Evolutionary conservation across 129 eudicot species (phyloP), one percentile per base, ranked within the genome.

Genomic region (Rutidosis leptorrhynchoides): DNA sequence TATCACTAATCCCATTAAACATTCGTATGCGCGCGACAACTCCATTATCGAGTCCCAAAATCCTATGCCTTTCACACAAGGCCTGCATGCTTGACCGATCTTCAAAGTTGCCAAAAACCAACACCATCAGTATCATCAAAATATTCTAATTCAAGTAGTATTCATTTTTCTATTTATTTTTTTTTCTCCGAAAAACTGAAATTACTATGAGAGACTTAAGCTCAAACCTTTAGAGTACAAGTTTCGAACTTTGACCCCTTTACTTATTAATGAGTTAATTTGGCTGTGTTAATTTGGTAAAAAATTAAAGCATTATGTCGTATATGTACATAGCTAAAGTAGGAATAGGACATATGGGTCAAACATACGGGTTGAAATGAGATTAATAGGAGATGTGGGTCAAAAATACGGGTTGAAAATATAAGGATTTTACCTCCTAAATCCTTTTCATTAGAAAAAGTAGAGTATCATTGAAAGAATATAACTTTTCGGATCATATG

Each of bases 41-140:
- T 93, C 98, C 95, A 86, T 88, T 55, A 93, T 64, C 8, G 98
- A 93, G 53, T 88, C 95, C 98, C 98, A 93, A 51, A 88, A 75
- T 63, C 94, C 84, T 55, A 93, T 78, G 40, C 90, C 82, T 72
- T 84, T 93, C 65, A 93, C n/a, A n/a, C 82, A 78, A 0, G 92
- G 72, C 74, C 72, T 85, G 78, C 89, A 82, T 30, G 95, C 95
- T 83, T 88, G 96, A 32, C 80, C 85, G 57, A 92, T 85, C 98
- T 91, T 76, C 66, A 54, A 7, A 67, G 30, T 56, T 56, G 37
- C 42, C 52, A 71, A 65, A 48, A 42, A 19, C 33, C 0, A 78
- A 30, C 25, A 46, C 22, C 27, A 35, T 29, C 53, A 67, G 63
- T 23, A 58, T 46, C 24, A 28, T 12, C 40, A 16, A 29, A 54